Evolutionary conservation across 2,329 filamentous ascomycete species (phyloP), one percentile per base, ranked within the genome.

Genomic region (Colletotrichum liaoningense): DNA sequence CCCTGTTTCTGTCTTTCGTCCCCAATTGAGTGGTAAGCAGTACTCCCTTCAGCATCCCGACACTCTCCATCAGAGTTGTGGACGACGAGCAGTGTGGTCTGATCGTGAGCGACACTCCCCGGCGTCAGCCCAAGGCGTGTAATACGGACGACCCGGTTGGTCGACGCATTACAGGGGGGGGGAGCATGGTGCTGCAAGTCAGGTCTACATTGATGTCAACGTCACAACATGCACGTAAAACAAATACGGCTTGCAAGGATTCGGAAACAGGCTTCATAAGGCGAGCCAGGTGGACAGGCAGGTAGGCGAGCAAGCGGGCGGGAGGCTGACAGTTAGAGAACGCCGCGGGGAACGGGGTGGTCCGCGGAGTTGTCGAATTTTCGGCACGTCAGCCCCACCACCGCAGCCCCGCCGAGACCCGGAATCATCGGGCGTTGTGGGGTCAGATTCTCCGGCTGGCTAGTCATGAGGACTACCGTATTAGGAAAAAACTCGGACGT

Each of bases 101-200:
- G 67, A 64, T 38, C 11, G 24, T 14, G 52, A 56, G 14, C 24
- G 59, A 35, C n/a, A 57, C 28, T 28, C 16, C 11, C 26, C 24
- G 16, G 30, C 1, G 14, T 55, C 52, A 28, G 42, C 42, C 16
- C 42, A 46, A 19, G 26, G 5, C 16, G 35, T 58, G 54, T 65
- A 69, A 65, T 69, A 58, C 57, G 49, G 16, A 72, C 19, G 35
- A 60, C 35, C 49, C 57, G 35, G 49, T 57, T 72, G 69, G 49
- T 28, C 19, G 33, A 62, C 28, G 16, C 19, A 24, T 16, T 46
- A 14, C 2, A 33, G 5, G 7, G 38, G 38, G 38, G 16, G 16
- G 1, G 16, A n/a, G 7, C 42, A 46, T 16, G 42, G 42, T 46
- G 42, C 7, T 46, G 42, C 42, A 46, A 9, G 16, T 7, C 5